Conservation (phyloP, 202 grass and related monocot genomes). For the Setaria italica region DNA sequence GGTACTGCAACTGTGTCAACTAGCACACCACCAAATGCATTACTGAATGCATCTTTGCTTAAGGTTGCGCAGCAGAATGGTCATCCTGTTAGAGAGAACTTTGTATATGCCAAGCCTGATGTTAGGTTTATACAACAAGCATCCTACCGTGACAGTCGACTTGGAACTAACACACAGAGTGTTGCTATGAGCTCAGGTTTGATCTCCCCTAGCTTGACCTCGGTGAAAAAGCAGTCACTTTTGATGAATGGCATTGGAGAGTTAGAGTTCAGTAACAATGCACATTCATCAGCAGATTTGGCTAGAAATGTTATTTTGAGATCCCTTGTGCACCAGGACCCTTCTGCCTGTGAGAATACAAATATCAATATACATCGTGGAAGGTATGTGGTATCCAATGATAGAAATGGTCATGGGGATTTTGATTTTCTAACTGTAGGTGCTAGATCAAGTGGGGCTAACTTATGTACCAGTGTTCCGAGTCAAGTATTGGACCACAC, state of each 20-base stretch:
- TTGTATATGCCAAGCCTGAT: slow-evolving; percentile 42
- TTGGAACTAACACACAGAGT: slow-evolving; percentile 45
- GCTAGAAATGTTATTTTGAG: slow-evolving; percentile 45
- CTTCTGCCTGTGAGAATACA: slow-evolving; percentile 44
- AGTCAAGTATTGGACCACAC: slow-evolving; percentile 46
- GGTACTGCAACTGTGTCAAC: slow-evolving; percentile 38
- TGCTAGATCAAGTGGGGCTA: slow-evolving; percentile 39
- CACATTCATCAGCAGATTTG: slow-evolving; percentile 43
- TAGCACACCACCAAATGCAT: slow-evolving; percentile 37
- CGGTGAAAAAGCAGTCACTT: slow-evolving; percentile 50
- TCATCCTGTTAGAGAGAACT: slow-evolving; percentile 39
- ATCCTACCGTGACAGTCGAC: slow-evolving; percentile 26
- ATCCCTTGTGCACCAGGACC: slow-evolving; percentile 35
- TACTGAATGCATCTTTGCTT: slow-evolving; percentile 46
- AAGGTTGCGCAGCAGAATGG: slow-evolving; percentile 53
- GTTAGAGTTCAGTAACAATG: slow-evolving; percentile 42
- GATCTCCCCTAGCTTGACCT: slow-evolving; percentile 47
- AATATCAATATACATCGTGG: slow-evolving; percentile 36
- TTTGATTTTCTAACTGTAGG: slow-evolving; percentile 48
- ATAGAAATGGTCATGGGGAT: slow-evolving; percentile 26
- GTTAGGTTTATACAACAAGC: slow-evolving; percentile 37
- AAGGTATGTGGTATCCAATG: slow-evolving; percentile 44
- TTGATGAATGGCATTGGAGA: slow-evolving; percentile 47
- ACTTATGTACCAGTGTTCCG: slow-evolving; percentile 38
- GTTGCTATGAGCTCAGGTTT: slow-evolving; percentile 50